Percentiles rank a stretch among this genome's conserved stretches.
Evolutionary conservation across 163 green algal genomes (phyloP).

Genomic region (Scenedesmus sp.): DNA sequence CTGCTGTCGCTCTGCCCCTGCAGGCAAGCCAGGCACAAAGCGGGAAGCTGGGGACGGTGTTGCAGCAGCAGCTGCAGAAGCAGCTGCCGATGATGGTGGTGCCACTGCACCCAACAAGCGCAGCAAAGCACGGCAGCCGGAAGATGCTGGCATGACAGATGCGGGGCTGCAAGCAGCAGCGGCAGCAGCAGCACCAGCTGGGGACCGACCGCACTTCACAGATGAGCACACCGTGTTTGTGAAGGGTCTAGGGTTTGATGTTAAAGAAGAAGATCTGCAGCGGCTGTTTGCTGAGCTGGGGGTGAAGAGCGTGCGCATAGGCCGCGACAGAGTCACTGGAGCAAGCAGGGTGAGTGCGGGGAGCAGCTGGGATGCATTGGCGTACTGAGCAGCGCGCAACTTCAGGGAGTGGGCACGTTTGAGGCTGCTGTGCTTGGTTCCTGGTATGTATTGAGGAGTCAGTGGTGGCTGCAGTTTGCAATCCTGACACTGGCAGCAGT

Average conservation of each 20-base stretch:
- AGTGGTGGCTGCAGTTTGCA: background rate
- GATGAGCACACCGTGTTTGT: constrained; percentile 77
- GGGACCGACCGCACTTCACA: constrained; percentile 27
- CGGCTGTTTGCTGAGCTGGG: constrained; percentile 68
- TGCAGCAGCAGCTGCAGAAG: constrained; percentile 20
- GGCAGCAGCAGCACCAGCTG: background rate
- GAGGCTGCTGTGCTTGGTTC: background rate
- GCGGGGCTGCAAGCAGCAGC: constrained; percentile 41
- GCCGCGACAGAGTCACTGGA: constrained; percentile 61
- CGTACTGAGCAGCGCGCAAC: too few relatives aligned
- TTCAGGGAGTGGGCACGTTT: too few relatives aligned
- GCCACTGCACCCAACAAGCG: constrained; percentile 30
- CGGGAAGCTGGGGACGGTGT: constrained; percentile 8
- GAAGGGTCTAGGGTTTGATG: constrained; percentile 60
- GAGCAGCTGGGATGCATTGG: background rate
- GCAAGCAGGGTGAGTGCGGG: constrained; percentile 22
- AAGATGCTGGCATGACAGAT: constrained; percentile 29
- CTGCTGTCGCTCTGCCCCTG: background rate
- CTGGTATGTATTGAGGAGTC: background rate
- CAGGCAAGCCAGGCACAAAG: constrained; percentile 49
- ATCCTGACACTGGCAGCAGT: too few relatives aligned
- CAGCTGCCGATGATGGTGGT: constrained; percentile 49
- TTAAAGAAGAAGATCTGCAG: constrained; percentile 70
- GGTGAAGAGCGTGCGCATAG: constrained; percentile 72
- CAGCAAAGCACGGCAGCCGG: constrained; percentile 32